These are phyloP conservation scores for Cardamine chenopodiifolia DNA, from an alignment of 345 rosid species.

Conservation along the genomic window DNA sequence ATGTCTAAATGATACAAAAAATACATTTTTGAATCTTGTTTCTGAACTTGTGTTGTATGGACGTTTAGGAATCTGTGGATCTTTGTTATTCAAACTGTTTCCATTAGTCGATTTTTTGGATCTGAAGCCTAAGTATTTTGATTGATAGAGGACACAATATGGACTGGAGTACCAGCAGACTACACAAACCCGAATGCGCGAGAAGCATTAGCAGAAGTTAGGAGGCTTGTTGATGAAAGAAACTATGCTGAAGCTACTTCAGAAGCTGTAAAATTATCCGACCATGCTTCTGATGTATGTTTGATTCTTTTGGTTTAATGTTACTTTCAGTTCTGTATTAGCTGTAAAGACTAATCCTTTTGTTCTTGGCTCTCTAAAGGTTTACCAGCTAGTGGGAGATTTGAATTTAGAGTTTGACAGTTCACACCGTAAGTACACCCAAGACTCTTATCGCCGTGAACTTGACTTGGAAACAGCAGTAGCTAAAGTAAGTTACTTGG, in stretches of 20 bases:
- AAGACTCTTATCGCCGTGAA: conserved; percentile 76
- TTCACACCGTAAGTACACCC: conserved; percentile 63
- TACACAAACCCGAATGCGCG: conserved; percentile 68
- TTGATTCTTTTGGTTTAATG: conserved; percentile 7
- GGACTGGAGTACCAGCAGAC: conserved; percentile 83
- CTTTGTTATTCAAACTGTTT: not conserved
- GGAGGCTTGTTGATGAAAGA: conserved; percentile 67
- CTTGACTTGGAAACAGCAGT: conserved; percentile 88
- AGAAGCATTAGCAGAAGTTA: conserved; percentile 62
- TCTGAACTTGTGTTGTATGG: not conserved
- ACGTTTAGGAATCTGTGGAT: not conserved
- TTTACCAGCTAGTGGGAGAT: conserved; percentile 87
- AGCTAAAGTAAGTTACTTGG: conserved; percentile 65
- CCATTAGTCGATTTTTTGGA: not conserved
- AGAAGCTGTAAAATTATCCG: conserved; percentile 64
- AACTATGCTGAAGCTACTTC: conserved; percentile 70
- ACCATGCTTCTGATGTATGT: conserved; percentile 70
- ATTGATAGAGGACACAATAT: conserved; percentile 75
- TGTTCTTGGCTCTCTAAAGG: conserved; percentile 48
- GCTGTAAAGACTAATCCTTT: conserved; percentile 11
- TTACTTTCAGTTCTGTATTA: not conserved
- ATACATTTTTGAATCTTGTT: not conserved
- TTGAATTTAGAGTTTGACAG: conserved; percentile 74
- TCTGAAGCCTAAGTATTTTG: conserved; percentile 1
- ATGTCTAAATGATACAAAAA: not conserved